Evolutionary conservation across 352 stramenopile species (phyloP).

Genomic region (Peronospora destructor): DNA sequence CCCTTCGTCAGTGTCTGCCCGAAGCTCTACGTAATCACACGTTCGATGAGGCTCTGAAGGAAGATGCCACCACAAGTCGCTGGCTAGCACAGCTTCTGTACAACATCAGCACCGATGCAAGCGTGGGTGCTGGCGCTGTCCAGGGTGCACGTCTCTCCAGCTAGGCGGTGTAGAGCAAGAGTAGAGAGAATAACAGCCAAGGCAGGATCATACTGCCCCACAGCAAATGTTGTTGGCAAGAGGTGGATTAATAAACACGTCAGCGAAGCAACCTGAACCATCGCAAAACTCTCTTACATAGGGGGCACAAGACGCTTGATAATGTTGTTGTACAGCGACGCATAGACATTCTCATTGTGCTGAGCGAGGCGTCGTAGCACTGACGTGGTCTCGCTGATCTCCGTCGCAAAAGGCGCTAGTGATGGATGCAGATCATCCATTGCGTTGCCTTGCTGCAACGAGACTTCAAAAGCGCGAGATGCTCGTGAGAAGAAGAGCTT

Average conservation of each 20-base stretch:
- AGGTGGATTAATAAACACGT: constrained; percentile 11
- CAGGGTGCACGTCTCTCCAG: constrained; percentile 28
- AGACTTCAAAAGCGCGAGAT: constrained; percentile 22
- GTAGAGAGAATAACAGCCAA: not conserved
- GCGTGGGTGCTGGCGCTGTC: constrained; percentile 17
- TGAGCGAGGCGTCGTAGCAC: constrained; percentile 39
- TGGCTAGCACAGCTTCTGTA: constrained; percentile 94
- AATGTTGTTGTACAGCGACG: constrained; percentile 56
- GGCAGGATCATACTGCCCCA: not conserved
- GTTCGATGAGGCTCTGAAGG: constrained; percentile 91
- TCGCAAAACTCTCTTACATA: constrained; percentile 16
- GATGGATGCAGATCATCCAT: constrained; percentile 38
- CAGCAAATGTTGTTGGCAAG: constrained; percentile 15
- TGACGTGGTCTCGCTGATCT: constrained; percentile 32
- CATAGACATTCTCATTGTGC: constrained; percentile 67
- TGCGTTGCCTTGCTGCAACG: constrained; percentile 12
- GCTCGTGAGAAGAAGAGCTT: constrained; percentile 47
- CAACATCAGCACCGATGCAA: constrained; percentile 66
- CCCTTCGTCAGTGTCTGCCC: constrained; percentile 93
- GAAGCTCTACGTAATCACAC: constrained; percentile 91
- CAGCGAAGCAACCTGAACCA: constrained; percentile 1
- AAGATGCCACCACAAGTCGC: constrained; percentile 94
- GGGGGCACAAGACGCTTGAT: constrained; percentile 36
- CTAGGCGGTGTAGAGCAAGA: constrained; percentile 6
- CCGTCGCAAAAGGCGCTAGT: constrained; percentile 37